phyloP scores from a whole-genome alignment of 345 rosid species.

The Diplotaxis tenuifolia region DNA sequence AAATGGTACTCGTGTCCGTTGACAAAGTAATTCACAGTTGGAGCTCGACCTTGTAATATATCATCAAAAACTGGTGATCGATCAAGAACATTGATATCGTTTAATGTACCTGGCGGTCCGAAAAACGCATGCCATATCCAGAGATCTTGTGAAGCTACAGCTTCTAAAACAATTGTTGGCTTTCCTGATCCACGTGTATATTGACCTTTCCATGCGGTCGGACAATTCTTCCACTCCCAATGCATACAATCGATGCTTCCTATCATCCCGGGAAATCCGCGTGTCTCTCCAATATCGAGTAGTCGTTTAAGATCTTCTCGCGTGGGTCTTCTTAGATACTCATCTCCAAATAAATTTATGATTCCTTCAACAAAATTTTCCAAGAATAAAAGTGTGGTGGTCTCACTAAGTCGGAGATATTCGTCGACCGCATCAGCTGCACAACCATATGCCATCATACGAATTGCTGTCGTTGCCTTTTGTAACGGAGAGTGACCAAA shows the following conservation, averaged over 20 bases:
- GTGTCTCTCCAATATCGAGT: not conserved
- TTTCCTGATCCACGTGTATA: not conserved
- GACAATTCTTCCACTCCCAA: not conserved
- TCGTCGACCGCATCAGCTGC: too few relatives aligned
- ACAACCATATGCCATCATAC: too few relatives aligned
- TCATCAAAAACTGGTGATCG: not conserved
- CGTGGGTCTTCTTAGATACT: not conserved
- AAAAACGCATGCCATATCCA: not conserved
- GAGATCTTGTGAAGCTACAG: not conserved
- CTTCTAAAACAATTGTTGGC: not conserved
- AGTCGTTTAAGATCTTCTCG: not conserved
- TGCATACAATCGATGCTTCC: not conserved
- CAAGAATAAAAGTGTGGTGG: too few relatives aligned
- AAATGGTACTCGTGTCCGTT: not conserved
- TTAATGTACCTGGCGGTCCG: not conserved
- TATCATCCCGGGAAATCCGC: not conserved
- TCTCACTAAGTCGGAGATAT: too few relatives aligned
- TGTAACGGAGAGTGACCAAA: too few relatives aligned
- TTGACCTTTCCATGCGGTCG: not conserved
- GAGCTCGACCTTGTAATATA: not conserved
- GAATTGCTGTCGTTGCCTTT: too few relatives aligned
- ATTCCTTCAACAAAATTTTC: too few relatives aligned
- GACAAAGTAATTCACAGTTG: not conserved
- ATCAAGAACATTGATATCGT: not conserved
- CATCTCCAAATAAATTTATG: not conserved